Base-by-base conservation (phyloP, 305 asterid species). In the Caryopteris hybrid region DNA sequence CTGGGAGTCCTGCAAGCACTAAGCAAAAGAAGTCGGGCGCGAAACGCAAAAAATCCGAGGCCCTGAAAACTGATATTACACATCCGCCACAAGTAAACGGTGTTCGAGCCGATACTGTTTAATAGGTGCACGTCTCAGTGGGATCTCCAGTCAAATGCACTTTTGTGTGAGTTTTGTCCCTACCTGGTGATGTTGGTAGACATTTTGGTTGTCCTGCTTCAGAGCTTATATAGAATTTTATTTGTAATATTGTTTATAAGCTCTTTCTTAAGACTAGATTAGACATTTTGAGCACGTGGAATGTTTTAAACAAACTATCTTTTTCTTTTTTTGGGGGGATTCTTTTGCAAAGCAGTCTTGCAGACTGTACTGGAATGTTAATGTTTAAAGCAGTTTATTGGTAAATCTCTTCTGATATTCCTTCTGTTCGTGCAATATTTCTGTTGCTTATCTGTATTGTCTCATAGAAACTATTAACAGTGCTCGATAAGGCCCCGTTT, bases 1-100 rank as follows among this genome's bases (percentile, higher is more conserved):
- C 91, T 2, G 80, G 16, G 72, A 78, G 57, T 31, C 74, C 86
- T 17, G 76, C 50, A 5, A 74, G 71, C 74, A 64, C 64, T 13
- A 82, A 73, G 51, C 77, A 52, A 42, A 82, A 73, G 84, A 86
- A 84, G 72, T 66, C 84, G 1, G 67, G 69, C 70, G 18, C 74
- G 1, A 80, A 76, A 72, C 42, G 73, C 58, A 78, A 76, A 77
- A 82, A 81, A 58, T 10, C 81, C 0, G 70, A 75, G 7, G 74
- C 69, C 1, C 12, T 77, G 0, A 70, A 67, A 21, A 76, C 77
- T 6, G 87, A 76, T 41, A 74, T 62, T 27, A 18, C 27, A 52
- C 67, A 78, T 42, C 78, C 82, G 11, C 83, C 88, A 9, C 31
- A 68, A 17, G 68, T 21, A 9, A 73, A 71, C 21, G 79, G 89